phyloP scores from a whole-genome alignment of 2,329 filamentous ascomycete genomes.

The Aspergillus oerlinghausenensis region DNA sequence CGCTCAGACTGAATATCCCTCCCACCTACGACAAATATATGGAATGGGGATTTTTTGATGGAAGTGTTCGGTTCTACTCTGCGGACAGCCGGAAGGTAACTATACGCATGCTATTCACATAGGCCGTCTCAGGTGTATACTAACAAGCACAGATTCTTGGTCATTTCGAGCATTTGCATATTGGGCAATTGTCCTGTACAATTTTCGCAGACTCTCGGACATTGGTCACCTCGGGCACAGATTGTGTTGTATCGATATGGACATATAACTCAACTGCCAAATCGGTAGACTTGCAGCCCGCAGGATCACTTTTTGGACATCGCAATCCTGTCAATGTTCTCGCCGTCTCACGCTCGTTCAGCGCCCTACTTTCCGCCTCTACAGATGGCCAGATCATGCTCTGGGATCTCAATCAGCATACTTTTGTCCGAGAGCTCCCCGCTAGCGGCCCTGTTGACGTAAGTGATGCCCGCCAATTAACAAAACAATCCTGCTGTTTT shows the following conservation, averaged over 20 bases:
- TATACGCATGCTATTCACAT: not conserved
- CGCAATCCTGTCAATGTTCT: constrained; percentile 76
- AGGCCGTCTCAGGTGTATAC: not conserved
- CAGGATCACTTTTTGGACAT: constrained; percentile 84
- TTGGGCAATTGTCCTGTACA: constrained; percentile 79
- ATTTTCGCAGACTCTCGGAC: constrained; percentile 86
- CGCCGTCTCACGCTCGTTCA: constrained; percentile 81
- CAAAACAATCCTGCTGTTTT: not conserved
- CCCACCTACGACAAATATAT: constrained; percentile 85
- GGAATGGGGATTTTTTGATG: constrained; percentile 94
- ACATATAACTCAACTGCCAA: constrained; percentile 63
- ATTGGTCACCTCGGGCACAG: constrained; percentile 83
- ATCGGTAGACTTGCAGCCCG: constrained; percentile 71
- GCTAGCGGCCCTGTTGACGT: constrained; percentile 49
- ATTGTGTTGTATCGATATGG: constrained; percentile 87
- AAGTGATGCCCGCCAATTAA: constrained; percentile 9
- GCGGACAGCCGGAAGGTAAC: constrained; percentile 71
- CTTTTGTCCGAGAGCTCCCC: constrained; percentile 74
- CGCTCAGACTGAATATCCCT: constrained; percentile 81
- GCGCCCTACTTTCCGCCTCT: constrained; percentile 78
- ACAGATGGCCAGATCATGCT: constrained; percentile 77
- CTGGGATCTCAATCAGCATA: constrained; percentile 89
- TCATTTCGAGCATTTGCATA: constrained; percentile 88
- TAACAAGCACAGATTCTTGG: constrained; percentile 56
- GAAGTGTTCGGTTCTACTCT: constrained; percentile 85